Base-by-base conservation (phyloP, 2,329 filamentous ascomycete species). In the Pseudogymnoascus pannorum region DNA sequence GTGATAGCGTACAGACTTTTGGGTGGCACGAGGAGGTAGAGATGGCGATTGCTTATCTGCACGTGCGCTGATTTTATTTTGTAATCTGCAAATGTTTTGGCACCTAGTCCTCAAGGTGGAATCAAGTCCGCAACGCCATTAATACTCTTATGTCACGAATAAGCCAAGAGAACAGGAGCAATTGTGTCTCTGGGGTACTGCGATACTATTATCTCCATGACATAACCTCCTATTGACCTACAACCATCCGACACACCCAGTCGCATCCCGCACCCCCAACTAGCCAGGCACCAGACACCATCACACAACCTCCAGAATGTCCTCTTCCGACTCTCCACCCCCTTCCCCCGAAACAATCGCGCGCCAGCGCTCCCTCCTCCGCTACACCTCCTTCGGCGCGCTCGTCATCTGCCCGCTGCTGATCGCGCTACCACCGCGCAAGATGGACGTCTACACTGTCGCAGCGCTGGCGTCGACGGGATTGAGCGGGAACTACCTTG, bases 381-480 rank as follows among this genome's bases (percentile, higher is more conserved):
- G 65, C 40, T 67, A 68, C 36, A 58, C 68, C 60, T 65, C 82
- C 14, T 72, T 83, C 31, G 74, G 72, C 60, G 75, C 78, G 57
- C 71, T 82, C 26, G 68, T 87, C 18, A 69, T 77, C 57, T 83
- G 81, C 63, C 84, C 84, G 0, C 65, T 80, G 7, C 75, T 87
- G 58, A 78, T 79, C 57, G 68, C 78, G 14, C 72, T 87, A 8
- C 84, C 84, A 8, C 84, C 84, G 0, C 81, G 84, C 51, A 86
- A 86, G 72, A 72, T 87, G 58, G 84, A 87, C 68, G 68, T 81
- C 60, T 86, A 84, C 73, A 86, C 83, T 16, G 75, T 84, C 66
- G 75, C 75, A 0, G 77, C 87, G 6, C 72, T 76, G 42, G 71
- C 76, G 26, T 76, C 77, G 1, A 71, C 67, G 6, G 66, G 67